These are phyloP conservation scores for Diaporthe nobilis DNA, from an alignment of 2,329 filamentous ascomycete species.

Conservation along the genomic window DNA sequence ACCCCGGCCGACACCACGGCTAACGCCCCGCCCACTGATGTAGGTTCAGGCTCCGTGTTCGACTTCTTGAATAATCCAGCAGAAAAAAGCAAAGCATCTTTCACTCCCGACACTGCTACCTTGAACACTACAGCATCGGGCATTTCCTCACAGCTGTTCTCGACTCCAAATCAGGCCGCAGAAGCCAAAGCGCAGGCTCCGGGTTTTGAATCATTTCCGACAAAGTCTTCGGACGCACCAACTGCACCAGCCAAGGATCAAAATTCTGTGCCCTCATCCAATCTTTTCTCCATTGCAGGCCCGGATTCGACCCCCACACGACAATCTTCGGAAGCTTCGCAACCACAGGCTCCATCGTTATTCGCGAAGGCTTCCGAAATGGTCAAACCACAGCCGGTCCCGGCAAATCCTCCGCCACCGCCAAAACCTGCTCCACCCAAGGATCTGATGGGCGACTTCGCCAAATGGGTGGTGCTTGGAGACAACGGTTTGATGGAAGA, in stretches of 20 bases:
- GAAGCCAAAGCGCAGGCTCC: not conserved
- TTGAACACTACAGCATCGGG: not conserved
- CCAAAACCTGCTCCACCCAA: slow-evolving; percentile 40
- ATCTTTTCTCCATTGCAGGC: not conserved
- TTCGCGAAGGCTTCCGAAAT: not conserved
- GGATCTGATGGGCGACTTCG: slow-evolving; percentile 64
- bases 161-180: not conserved
- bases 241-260: not conserved
- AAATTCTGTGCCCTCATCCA: slow-evolving; percentile 1
- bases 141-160: not conserved
- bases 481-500: slow-evolving; percentile 68
- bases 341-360: not conserved
- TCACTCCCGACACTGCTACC: not conserved
- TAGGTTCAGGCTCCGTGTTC: slow-evolving; percentile 25
- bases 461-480: slow-evolving; percentile 68
- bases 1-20: slow-evolving; percentile 15
- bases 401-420: slow-evolving; percentile 19
- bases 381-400: slow-evolving; percentile 12
- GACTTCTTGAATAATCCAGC: slow-evolving; percentile 31
- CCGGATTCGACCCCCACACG: slow-evolving; percentile 2
- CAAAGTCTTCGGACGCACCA: not conserved
- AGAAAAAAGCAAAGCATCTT: not conserved
- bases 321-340: not conserved
- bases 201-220: not conserved
- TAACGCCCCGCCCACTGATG: not conserved